These are phyloP conservation scores for Termitomyces heimii DNA, from an alignment of 768 basidiomycete species.

Conservation along the genomic window DNA sequence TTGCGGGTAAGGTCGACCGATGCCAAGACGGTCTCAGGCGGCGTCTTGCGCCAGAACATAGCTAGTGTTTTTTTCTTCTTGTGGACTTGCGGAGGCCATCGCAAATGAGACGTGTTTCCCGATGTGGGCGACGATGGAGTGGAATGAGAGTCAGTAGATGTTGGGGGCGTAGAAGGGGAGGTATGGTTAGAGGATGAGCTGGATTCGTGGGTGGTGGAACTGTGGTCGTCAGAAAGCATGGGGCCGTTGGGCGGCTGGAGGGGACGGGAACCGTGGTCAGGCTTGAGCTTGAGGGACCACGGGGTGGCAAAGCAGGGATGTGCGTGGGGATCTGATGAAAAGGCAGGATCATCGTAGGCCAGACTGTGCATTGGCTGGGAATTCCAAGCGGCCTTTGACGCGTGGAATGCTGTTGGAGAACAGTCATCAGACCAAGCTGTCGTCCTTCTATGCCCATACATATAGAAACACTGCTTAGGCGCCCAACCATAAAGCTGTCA, in stretches of 20 bases:
- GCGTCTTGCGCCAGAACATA: constrained; percentile 16
- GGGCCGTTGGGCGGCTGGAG: constrained; percentile 27
- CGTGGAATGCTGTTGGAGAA: neutral
- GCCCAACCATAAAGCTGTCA: neutral
- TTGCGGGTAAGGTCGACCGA: constrained; percentile 7
- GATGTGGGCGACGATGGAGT: constrained; percentile 3
- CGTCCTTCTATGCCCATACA: neutral
- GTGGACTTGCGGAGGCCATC: constrained; percentile 11
- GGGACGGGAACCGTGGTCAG: constrained; percentile 18
- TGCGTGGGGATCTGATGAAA: constrained; percentile 48
- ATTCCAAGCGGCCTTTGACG: neutral
- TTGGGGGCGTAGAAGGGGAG: constrained; percentile 16
- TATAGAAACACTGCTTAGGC: neutral
- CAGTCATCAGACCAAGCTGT: constrained; percentile 4
- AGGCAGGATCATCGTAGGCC: constrained; percentile 45
- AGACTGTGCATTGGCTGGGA: constrained; percentile 2
- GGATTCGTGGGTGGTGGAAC: constrained; percentile 8
- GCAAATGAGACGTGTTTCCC: neutral
- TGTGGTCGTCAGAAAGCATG: constrained; percentile 15
- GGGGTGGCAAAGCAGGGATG: constrained; percentile 37
- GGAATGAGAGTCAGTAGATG: constrained; percentile 9
- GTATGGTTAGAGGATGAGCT: constrained; percentile 12
- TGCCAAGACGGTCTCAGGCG: constrained; percentile 10
- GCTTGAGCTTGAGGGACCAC: constrained; percentile 14
- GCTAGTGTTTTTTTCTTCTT: constrained; percentile 12